Evolutionary conservation across 2,329 filamentous ascomycete genomes (phyloP).

Genomic region (Harringtonia lauricola): DNA sequence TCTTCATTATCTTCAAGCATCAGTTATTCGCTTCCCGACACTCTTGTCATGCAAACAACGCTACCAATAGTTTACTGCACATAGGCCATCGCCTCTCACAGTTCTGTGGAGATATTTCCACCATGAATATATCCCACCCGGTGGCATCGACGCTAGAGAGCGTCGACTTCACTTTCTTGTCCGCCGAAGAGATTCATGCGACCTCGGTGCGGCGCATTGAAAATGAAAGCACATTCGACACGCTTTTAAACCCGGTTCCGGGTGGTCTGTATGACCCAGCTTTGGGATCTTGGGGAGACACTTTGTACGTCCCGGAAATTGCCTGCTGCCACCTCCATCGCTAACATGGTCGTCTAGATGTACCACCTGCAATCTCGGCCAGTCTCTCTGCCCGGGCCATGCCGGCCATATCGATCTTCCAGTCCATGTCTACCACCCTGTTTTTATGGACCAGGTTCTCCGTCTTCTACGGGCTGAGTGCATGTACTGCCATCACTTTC

Average conservation of each 20-base stretch:
- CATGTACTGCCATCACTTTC: constrained; percentile 80
- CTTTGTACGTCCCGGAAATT: constrained; percentile 48
- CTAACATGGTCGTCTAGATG: constrained; percentile 44
- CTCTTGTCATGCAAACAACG: too few species aligned
- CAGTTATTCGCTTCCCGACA: background rate
- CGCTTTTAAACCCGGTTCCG: constrained; percentile 75
- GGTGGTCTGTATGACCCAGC: constrained; percentile 90
- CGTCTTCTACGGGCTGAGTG: constrained; percentile 80
- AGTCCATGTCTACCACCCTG: constrained; percentile 88
- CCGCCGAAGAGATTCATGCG: constrained; percentile 69
- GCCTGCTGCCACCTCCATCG: background rate
- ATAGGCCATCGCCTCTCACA: too few species aligned
- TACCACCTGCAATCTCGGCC: constrained; percentile 80
- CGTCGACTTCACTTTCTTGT: constrained; percentile 83
- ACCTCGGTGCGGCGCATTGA: constrained; percentile 92
- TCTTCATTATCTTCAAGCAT: background rate
- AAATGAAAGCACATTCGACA: constrained; percentile 90
- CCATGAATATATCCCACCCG: constrained; percentile 68
- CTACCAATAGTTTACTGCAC: too few species aligned
- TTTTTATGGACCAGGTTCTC: constrained; percentile 87
- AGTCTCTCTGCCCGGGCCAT: constrained; percentile 79
- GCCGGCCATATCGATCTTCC: constrained; percentile 91
- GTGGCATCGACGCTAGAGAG: constrained; percentile 72
- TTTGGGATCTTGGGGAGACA: constrained; percentile 79
- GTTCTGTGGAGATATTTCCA: constrained; percentile 2